Conservation (phyloP, 768 basidiomycete genomes). For the Tulasnella sp. region DNA sequence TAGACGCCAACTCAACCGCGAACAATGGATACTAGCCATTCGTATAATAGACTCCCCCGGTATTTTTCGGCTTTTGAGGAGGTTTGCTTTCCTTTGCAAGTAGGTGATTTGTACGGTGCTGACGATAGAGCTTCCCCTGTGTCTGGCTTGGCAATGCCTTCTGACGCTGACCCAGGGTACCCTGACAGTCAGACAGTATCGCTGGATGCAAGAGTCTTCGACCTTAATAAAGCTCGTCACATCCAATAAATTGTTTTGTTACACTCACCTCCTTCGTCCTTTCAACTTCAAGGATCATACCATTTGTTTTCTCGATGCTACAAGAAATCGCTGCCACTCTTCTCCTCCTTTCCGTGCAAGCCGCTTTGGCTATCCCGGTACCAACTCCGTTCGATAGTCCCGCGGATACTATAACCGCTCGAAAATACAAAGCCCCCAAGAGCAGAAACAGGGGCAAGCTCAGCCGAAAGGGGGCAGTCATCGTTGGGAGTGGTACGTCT, state of each 20-base stretch:
- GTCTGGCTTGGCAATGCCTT: not conserved
- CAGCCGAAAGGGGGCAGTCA: not conserved
- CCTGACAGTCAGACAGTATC: not conserved
- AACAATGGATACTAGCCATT: too few relatives aligned
- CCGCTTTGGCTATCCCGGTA: not conserved
- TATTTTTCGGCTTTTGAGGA: too few relatives aligned
- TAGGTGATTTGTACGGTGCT: too few relatives aligned
- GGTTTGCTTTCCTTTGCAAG: too few relatives aligned
- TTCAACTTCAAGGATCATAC: not conserved
- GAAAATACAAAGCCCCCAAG: not conserved
- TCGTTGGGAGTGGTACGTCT: not conserved
- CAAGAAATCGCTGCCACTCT: not conserved
- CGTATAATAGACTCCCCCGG: too few relatives aligned
- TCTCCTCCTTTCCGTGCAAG: not conserved
- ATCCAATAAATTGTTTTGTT: not conserved
- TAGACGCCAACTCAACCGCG: too few relatives aligned
- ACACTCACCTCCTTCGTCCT: not conserved
- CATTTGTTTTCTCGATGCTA: not conserved
- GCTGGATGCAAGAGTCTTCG: not conserved
- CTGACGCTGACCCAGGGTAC: not conserved
- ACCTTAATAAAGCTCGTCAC: not conserved
- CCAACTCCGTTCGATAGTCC: not conserved
- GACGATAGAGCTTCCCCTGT: too few relatives aligned
- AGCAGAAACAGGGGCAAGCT: not conserved
- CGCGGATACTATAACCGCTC: not conserved